phyloP scores from a whole-genome alignment of 176 grass and related monocot species.

The Guadua angustifolia region DNA sequence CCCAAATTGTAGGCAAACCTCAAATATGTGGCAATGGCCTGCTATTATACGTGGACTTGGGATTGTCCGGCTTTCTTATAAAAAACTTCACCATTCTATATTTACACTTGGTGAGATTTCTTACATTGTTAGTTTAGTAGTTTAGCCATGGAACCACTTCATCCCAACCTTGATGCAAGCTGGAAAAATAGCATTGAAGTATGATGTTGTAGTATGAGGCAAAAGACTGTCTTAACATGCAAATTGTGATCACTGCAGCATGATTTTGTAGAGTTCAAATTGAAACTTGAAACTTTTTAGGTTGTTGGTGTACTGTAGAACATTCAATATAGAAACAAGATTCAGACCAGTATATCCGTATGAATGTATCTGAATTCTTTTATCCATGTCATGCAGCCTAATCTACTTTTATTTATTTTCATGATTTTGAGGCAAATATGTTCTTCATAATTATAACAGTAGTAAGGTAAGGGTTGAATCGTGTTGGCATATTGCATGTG shows the following conservation, averaged over 20 bases:
- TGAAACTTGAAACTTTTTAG: constrained; percentile 8
- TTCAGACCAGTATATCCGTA: constrained; percentile 17
- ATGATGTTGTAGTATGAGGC: not conserved
- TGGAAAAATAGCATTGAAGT: not conserved
- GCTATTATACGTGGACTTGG: constrained; percentile 37
- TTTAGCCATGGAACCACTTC: constrained; percentile 8
- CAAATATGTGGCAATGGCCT: too few species aligned
- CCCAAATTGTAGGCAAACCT: too few species aligned
- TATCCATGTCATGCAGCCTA: not conserved
- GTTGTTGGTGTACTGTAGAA: constrained; percentile 15
- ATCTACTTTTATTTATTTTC: not conserved
- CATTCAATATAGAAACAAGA: constrained; percentile 29
- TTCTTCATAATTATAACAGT: not conserved
- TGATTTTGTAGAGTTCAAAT: not conserved
- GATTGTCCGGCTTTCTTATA: constrained; percentile 42
- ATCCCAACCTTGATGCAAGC: constrained; percentile 22
- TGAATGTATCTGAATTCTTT: not conserved
- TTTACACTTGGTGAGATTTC: constrained; percentile 35
- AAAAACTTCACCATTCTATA: constrained; percentile 23
- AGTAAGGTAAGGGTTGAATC: constrained; percentile 20
- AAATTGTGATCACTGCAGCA: not conserved
- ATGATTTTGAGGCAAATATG: constrained; percentile 1
- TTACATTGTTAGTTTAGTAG: constrained; percentile 35
- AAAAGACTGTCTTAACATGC: constrained; percentile 2
- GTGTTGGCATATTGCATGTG: not conserved